Base-by-base conservation (phyloP, 768 basidiomycete species). In the Sporobolomyces pararoseus region DNA sequence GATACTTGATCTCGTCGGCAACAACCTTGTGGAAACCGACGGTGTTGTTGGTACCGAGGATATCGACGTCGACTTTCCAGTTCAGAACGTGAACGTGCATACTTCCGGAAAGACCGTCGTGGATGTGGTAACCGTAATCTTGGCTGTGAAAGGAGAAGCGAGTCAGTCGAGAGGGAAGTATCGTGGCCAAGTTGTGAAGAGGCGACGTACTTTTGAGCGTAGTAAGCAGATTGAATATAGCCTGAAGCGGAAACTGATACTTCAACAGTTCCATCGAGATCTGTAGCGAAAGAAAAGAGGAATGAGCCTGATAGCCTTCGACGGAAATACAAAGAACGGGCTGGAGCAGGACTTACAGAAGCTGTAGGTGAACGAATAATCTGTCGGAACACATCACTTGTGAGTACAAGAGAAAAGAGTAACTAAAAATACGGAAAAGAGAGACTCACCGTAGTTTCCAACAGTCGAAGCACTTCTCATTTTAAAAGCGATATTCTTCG, bases 121-220 rank as follows among this genome's bases (percentile, higher is more conserved):
- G 72, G 46, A 78, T 77, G 6, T 73, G 64, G 69, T 77, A 77
- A 10, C 77, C 78, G 60, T 75, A 78, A 4, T 71, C 71, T 9
- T 61, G 67, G 63, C 74, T 76, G 25, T 63, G 53, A 14, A 9
- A 23, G 67, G 34, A 25, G 32, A 51, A 31, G 27, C 29, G 25
- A 42, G 46, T 47, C 27, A 46, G 59, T 21, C 27, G 25, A 52
- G 31, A 42, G 39, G 17, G 17, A 42, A 42, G 39, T n/a, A n/a
- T n/a, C 39, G 39, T 42, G 51, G 31, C 23, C 10, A 9, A 52
- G 6, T 13, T 4, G 51, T 37, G 35, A 3, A 57, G 19, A 35
- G 21, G 31, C 3, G 13, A 35, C 59, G 49, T 12, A 61, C 59
- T 70, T 70, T 7, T 42, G 9, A 2, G 68, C 68, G 37, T 61